Evolutionary conservation across 2,329 filamentous ascomycete genomes (phyloP), one percentile per base, ranked within the genome.

Genomic region (Sporothrix humicola): DNA sequence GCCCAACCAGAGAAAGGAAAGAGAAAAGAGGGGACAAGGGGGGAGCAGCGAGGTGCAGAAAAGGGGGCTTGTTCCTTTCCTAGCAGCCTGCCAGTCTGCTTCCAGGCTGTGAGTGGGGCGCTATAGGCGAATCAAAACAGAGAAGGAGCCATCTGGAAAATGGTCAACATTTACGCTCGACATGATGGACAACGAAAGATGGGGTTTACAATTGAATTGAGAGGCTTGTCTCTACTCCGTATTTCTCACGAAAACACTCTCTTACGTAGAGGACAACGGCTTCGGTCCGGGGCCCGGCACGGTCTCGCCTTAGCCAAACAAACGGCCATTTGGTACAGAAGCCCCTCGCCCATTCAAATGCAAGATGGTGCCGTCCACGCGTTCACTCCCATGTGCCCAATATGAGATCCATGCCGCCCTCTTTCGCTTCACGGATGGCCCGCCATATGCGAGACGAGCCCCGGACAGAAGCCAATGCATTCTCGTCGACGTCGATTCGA

Each of bases 21-120:
- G 10, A 42, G 48, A 69, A 69, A 54, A 69, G 66, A 68, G 48
- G 61, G 48, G 66, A 56, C 48, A n/a, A 20, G 65, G 54, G 48
- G 65, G 48, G 23, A 59, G 23, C 8, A 4, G 9, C 46, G 12
- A 37, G 44, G 20, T 68, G 23, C 46, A 68, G 63, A 50, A 68
- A 50, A 68, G 23, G 63, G 63, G 63, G 44, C 5, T 37, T 48
- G 31, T 66, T 46, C 59, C 9, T 12, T 66, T 46, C 59, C 9
- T 12, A 56, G 20, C 59, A 56, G 52, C 52, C n/a, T 20, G 20
- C 31, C 52, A 26, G n/a, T 23, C n/a, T 23, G 20, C 52, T 23
- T 17, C 37, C 37, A 23, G 37, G 6, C 23, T 6, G 65, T 9
- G 48, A 52, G 65, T 68, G 65, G 65, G 65, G 44, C 20, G 17